Conservation (phyloP, 2,329 filamentous ascomycete genomes). For the Blumeria hordei region DNA sequence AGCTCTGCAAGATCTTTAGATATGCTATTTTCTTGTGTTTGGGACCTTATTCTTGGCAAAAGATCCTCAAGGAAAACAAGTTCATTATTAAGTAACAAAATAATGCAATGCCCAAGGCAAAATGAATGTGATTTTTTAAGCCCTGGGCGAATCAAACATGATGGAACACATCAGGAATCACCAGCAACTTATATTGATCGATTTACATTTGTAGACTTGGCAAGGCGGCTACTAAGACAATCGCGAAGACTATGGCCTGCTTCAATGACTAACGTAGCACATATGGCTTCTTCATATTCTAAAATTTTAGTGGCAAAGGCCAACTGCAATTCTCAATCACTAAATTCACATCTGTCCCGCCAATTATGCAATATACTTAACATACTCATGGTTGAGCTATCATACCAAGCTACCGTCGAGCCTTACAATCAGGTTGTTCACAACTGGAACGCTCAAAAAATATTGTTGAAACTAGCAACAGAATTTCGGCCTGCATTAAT, state of each 20-base stretch:
- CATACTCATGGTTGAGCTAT: constrained; percentile 17
- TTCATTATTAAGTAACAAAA: too few relatives aligned
- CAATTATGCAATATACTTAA: constrained; percentile 19
- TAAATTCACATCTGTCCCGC: constrained; percentile 4
- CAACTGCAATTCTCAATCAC: neutral
- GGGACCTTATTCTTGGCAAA: constrained; percentile 1
- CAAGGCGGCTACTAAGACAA: constrained; percentile 10
- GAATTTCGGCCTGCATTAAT: constrained; percentile 23
- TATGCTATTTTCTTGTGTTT: constrained; percentile 3
- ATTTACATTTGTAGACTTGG: constrained; percentile 6
- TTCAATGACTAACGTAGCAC: constrained; percentile 9
- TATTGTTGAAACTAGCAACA: constrained; percentile 27
- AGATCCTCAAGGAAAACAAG: neutral
- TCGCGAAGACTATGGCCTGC: constrained; percentile 11
- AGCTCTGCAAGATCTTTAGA: constrained; percentile 5
- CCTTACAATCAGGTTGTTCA: constrained; percentile 19
- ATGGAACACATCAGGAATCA: constrained; percentile 1
- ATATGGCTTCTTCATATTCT: constrained; percentile 8
- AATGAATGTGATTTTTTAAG: too few relatives aligned
- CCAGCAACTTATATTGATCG: constrained; percentile 3
- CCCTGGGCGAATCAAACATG: constrained; percentile 5
- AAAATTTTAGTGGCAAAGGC: neutral
- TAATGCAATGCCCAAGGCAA: too few relatives aligned
- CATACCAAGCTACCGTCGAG: constrained; percentile 14
- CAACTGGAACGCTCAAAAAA: constrained; percentile 33